Evolutionary conservation across 2,329 filamentous ascomycete species (phyloP).

Genomic region (Tympanopsis confertula): DNA sequence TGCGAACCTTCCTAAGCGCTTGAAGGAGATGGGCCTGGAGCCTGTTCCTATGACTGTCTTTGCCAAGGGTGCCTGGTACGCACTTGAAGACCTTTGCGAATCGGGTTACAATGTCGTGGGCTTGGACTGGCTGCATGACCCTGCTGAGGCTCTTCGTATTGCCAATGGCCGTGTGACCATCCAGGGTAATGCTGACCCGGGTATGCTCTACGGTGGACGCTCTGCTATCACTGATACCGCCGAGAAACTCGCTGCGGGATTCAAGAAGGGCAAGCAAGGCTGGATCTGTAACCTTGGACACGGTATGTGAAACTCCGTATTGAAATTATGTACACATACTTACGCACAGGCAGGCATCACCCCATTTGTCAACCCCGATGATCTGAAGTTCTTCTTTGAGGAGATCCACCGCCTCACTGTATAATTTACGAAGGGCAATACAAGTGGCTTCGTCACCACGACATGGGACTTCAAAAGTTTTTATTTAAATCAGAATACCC

Average conservation of each 20-base stretch:
- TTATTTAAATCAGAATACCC: no score
- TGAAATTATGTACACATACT: constrained; percentile 6
- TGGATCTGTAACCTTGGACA: constrained; percentile 98
- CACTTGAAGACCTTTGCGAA: constrained; percentile 74
- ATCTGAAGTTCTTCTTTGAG: constrained; percentile 85
- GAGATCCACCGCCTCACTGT: constrained; percentile 67
- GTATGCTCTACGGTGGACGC: constrained; percentile 75
- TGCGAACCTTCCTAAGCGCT: constrained; percentile 61
- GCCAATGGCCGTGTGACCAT: constrained; percentile 67
- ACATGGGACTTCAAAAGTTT: no score
- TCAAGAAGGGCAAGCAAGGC: constrained; percentile 62
- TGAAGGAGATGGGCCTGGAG: constrained; percentile 65
- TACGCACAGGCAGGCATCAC: constrained; percentile 58
- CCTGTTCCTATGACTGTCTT: constrained; percentile 94
- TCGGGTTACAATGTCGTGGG: constrained; percentile 89
- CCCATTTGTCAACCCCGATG: constrained; percentile 84
- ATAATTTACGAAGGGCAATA: no score
- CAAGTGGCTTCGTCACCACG: no score
- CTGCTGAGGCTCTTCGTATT: constrained; percentile 69
- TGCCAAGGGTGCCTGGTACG: constrained; percentile 90
- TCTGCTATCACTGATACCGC: constrained; percentile 74
- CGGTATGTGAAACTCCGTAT: constrained; percentile 40
- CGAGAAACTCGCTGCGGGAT: constrained; percentile 77
- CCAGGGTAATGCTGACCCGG: constrained; percentile 93
- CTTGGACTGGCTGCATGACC: constrained; percentile 88